Evolutionary conservation across 2,329 filamentous ascomycete genomes (phyloP).

Genomic region (Aspergillus pseudonomiae): DNA sequence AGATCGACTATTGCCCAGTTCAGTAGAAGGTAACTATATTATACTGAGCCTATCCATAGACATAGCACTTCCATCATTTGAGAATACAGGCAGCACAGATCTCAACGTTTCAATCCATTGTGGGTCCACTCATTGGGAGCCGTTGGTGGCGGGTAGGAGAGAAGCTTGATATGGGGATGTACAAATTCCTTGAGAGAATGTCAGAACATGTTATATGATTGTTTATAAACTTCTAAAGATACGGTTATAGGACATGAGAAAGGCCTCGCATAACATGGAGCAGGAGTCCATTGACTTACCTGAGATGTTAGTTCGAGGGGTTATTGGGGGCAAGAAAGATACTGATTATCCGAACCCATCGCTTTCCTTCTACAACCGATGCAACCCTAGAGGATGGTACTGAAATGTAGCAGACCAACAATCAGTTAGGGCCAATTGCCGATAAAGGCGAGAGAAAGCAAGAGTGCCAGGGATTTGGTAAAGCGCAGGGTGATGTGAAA

Average conservation of each 20-base stretch:
- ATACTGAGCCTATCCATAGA: slow-evolving; percentile 4
- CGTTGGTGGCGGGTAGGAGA: slow-evolving; percentile 16
- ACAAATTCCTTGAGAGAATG: slow-evolving; percentile 12
- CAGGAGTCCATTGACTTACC: slow-evolving; percentile 14
- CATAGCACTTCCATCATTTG: slow-evolving; percentile 14
- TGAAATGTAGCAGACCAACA: not conserved
- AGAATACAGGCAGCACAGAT: slow-evolving; percentile 24
- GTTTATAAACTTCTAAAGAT: not conserved
- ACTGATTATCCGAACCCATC: slow-evolving; percentile 8
- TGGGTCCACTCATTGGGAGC: slow-evolving; percentile 26
- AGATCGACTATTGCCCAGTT: not conserved
- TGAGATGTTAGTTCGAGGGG: slow-evolving; percentile 8
- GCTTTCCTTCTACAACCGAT: not conserved
- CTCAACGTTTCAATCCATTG: slow-evolving; percentile 26
- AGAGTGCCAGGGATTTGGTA: not conserved
- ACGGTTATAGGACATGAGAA: no score
- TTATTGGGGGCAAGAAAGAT: slow-evolving; percentile 1
- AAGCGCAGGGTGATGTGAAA: not conserved
- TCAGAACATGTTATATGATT: slow-evolving; percentile 12
- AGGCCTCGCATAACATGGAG: not conserved
- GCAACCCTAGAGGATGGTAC: not conserved
- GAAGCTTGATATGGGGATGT: slow-evolving; percentile 19
- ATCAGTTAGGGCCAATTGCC: not conserved
- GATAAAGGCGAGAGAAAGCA: not conserved
- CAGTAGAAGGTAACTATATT: not conserved